Conservation (phyloP, 345 rosid genomes). For the Sapria himalayana region DNA sequence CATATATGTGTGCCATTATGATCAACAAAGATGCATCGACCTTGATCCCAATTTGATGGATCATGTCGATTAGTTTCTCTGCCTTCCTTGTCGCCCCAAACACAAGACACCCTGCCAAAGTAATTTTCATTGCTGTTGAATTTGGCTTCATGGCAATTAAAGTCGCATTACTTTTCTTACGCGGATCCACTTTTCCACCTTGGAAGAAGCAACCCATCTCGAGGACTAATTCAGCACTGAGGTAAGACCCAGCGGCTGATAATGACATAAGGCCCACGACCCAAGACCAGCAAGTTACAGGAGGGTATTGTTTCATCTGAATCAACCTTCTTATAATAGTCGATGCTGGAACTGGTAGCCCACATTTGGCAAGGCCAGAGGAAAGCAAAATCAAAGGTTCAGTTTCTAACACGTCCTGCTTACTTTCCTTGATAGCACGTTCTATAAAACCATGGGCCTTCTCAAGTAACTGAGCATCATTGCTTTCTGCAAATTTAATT, state of each 20-base stretch:
- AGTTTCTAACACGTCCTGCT: conserved; percentile 54
- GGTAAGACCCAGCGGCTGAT: conserved; percentile 52
- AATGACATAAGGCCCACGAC: conserved; percentile 52
- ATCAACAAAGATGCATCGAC: conserved; percentile 41
- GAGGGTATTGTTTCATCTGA: conserved; percentile 48
- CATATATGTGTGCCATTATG: conserved; percentile 61
- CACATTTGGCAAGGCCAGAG: conserved; percentile 46
- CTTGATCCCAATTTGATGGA: conserved; percentile 42
- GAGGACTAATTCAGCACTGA: conserved; percentile 66
- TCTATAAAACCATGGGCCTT: conserved; percentile 49
- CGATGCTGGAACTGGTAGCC: conserved; percentile 51
- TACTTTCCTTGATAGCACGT: conserved; percentile 44
- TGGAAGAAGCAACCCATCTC: conserved; percentile 73
- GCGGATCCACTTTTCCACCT: conserved; percentile 58
- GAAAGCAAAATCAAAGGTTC: conserved; percentile 61
- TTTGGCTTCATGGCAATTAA: conserved; percentile 83
- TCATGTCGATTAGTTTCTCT: conserved; percentile 66
- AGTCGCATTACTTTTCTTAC: conserved; percentile 60
- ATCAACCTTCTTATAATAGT: conserved; percentile 58
- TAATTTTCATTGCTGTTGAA: conserved; percentile 42
- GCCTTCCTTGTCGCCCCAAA: conserved; percentile 76
- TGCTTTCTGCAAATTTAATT: conserved; percentile 36
- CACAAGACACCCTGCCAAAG: conserved; percentile 63
- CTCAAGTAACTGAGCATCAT: conserved; percentile 36
- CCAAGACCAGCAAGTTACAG: conserved; percentile 62